Base-by-base conservation (phyloP, 768 basidiomycete genomes). In the Agrocybe pediades region DNA sequence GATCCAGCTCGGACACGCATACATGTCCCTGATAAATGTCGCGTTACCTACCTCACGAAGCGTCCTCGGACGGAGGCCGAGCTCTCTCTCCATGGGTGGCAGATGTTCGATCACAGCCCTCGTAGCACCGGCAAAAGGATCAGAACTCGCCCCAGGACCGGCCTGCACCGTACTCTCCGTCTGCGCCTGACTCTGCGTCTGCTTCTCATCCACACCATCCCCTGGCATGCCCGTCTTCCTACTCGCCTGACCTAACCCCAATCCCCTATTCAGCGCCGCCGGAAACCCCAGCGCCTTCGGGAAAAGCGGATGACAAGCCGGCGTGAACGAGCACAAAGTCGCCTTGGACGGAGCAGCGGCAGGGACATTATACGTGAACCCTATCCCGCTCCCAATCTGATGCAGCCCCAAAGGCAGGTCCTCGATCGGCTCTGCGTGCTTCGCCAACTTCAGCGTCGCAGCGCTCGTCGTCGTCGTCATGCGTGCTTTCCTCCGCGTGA, bases 341-440 rank as follows among this genome's bases (percentile, higher is more conserved):
- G 58, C 49, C 42, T 64, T 63, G 15, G 62, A 64, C 4, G 62
- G 56, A 4, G 33, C 49, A 17, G 59, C 60, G 27, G 71, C 66
- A 23, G 72, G 73, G 5, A 71, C 48, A 26, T 59, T 71, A 62
- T 77, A 78, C 23, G 69, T 78, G 60, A 77, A 83, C 6, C 80
- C 81, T 45, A 82, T 83, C 20, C 84, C 80, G 26, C 72, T 74
- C 19, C 80, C 80, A 36, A 79, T 75, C 39, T 78, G 74, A 63
- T 76, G 73, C 17, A 80, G 51, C 2, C 78, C 79, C 39, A 64
- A 61, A 0, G 83, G 83, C 15, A 84, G 66, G 44, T 75, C 65
- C 33, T 63, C 49, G 42, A 65, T 63, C 4, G 65, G 62, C 39
- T 68, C 62, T 17, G 65, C 61, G 16, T 63, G 63, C 11, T 21